Conservation (phyloP, 768 basidiomycete species). For the Suillus discolor region DNA sequence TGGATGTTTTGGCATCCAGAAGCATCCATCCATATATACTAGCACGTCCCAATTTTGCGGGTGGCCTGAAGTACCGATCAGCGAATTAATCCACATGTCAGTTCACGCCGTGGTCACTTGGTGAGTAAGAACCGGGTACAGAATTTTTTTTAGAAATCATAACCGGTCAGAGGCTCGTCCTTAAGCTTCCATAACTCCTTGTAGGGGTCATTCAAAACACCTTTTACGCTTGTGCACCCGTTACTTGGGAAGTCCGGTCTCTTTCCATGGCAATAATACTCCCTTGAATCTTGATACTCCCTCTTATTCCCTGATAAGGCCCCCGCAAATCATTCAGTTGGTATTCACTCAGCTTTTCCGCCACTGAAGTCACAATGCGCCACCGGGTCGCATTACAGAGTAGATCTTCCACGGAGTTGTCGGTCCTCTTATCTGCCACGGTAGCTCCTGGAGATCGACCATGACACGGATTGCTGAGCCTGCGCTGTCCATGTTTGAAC, state of each 20-base stretch:
- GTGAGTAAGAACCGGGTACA: constrained; percentile 5
- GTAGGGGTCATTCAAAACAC: background rate
- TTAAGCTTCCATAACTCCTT: background rate
- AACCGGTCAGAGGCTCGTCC: background rate
- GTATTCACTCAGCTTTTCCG: background rate
- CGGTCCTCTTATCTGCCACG: background rate
- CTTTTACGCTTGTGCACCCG: background rate
- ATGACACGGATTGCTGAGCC: background rate
- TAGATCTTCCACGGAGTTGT: constrained; percentile 2
- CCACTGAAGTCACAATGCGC: background rate
- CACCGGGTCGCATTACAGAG: background rate
- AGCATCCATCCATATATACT: background rate
- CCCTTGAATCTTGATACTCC: background rate
- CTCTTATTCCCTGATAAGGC: background rate
- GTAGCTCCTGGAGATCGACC: background rate
- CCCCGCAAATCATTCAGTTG: background rate
- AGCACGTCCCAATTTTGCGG: background rate
- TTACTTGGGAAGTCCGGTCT: background rate
- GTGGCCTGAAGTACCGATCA: background rate
- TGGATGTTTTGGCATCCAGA: background rate
- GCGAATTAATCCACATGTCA: background rate
- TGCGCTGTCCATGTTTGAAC: background rate
- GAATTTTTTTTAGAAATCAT: background rate
- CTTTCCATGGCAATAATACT: background rate
- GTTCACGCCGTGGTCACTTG: background rate